Evolutionary conservation across 1,139 yeast species (phyloP).

Genomic region (Debaryomyces nepalensis): DNA sequence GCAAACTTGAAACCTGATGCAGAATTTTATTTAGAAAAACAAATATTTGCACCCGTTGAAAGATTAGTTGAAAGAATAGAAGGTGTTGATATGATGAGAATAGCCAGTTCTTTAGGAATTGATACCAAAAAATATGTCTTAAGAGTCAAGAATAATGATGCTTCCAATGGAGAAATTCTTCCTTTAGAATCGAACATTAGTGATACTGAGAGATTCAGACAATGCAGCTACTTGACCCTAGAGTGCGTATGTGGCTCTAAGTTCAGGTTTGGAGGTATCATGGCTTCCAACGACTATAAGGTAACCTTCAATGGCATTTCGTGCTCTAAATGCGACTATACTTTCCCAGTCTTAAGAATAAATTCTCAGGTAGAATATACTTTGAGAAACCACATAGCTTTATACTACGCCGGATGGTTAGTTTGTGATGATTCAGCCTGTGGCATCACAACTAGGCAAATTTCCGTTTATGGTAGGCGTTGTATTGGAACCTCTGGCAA

Average conservation of each 20-base stretch:
- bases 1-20: slow-evolving; percentile 70
- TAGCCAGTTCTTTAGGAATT: slow-evolving; percentile 78
- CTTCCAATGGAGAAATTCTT: slow-evolving; percentile 53
- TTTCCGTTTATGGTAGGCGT: slow-evolving; percentile 86
- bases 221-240: slow-evolving; percentile 58
- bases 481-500: slow-evolving; percentile 72
- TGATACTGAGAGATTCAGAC: slow-evolving; percentile 82
- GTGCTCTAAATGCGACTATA: slow-evolving; percentile 63
- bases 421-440: slow-evolving; percentile 86
- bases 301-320: slow-evolving; percentile 71
- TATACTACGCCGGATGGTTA: slow-evolving; percentile 86
- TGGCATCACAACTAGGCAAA: slow-evolving; percentile 78
- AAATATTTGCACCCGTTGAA: slow-evolving; percentile 88
- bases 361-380: slow-evolving; percentile 75
- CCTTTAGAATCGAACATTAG: slow-evolving; percentile 84
- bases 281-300: slow-evolving; percentile 60
- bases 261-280: slow-evolving; percentile 77
- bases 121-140: slow-evolving; percentile 68
- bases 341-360: slow-evolving; percentile 57
- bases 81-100: slow-evolving; percentile 80
- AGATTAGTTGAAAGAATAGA: slow-evolving; percentile 85
- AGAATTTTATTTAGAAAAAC: slow-evolving; percentile 81
- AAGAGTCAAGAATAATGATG: slow-evolving; percentile 45
- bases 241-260: slow-evolving; percentile 65
- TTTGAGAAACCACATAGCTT: slow-evolving; percentile 69